phyloP scores from a whole-genome alignment of 306 rosid genomes.

The Citrullus mucosospermus region DNA sequence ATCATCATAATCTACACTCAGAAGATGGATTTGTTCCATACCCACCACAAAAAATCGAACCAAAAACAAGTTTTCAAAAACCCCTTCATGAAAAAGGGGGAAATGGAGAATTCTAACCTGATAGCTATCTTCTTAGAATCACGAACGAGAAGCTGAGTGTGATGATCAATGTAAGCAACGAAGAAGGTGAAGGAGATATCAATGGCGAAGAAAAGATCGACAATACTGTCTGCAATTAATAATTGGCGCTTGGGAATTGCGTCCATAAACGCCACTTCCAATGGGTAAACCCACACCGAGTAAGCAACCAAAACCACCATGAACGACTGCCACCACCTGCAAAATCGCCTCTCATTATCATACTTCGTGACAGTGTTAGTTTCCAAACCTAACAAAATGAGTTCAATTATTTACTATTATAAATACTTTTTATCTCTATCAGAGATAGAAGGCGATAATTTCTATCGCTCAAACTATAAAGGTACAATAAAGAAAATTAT shows the following conservation, averaged over 20 bases:
- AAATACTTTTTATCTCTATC: too few species aligned
- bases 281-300: slow-evolving; percentile 73
- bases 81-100: neutral
- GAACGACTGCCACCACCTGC: slow-evolving; percentile 70
- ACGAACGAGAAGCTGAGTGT: slow-evolving; percentile 56
- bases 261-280: slow-evolving; percentile 64
- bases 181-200: slow-evolving; percentile 78
- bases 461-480: too few species aligned
- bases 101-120: slow-evolving; percentile 27
- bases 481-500: too few species aligned
- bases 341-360: neutral
- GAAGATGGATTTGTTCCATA: neutral
- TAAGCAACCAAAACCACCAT: slow-evolving; percentile 79
- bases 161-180: slow-evolving; percentile 50
- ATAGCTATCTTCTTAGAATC: slow-evolving; percentile 46
- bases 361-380: neutral
- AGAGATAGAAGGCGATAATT: too few species aligned
- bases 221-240: slow-evolving; percentile 34
- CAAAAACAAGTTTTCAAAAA: neutral
- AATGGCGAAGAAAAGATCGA: slow-evolving; percentile 57
- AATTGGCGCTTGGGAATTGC: slow-evolving; percentile 18
- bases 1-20: neutral
- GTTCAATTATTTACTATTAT: too few species aligned
- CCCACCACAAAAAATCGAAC: neutral
- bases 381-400: too few species aligned